Conservation (phyloP, 768 basidiomycete species). For the Hypsizygus marmoreus region DNA sequence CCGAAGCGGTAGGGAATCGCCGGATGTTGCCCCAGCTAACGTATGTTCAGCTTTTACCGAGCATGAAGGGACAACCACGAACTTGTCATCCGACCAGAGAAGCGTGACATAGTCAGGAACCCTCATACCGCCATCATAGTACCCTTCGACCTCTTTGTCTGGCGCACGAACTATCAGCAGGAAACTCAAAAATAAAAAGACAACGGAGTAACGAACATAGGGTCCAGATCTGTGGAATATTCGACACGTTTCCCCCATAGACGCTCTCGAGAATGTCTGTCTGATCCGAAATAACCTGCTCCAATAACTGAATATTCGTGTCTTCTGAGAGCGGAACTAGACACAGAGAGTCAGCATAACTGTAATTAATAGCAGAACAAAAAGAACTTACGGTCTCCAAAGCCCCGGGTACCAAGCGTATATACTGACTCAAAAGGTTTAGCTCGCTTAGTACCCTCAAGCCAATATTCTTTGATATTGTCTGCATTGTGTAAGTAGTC, state of each 20-base stretch:
- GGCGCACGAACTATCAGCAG: not conserved
- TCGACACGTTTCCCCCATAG: conserved; percentile 45
- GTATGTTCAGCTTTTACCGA: not conserved
- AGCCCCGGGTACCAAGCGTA: conserved; percentile 72
- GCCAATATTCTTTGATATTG: conserved; percentile 63
- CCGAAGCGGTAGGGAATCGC: conserved; percentile 52
- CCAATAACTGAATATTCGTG: conserved; percentile 51
- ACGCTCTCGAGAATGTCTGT: conserved; percentile 57
- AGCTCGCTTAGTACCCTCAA: conserved; percentile 58
- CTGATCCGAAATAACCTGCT: conserved; percentile 62
- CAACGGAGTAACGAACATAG: conserved; percentile 42
- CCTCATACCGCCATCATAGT: conserved; percentile 62
- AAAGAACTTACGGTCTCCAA: conserved; percentile 46
- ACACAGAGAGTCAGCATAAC: not conserved
- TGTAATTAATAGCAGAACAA: not conserved
- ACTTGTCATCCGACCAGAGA: conserved; percentile 78
- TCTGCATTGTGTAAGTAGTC: conserved; percentile 59
- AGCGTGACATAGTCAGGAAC: conserved; percentile 68
- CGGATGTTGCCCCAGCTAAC: conserved; percentile 70
- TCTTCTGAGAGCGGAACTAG: conserved; percentile 54
- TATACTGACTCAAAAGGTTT: conserved; percentile 62
- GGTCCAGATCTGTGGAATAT: conserved; percentile 68
- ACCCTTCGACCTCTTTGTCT: conserved; percentile 67
- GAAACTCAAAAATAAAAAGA: not conserved
- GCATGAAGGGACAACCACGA: conserved; percentile 12